These are phyloP conservation scores for Curvularia eragrostidis DNA, from an alignment of 2,329 filamentous ascomycete genomes.

Conservation along the genomic window DNA sequence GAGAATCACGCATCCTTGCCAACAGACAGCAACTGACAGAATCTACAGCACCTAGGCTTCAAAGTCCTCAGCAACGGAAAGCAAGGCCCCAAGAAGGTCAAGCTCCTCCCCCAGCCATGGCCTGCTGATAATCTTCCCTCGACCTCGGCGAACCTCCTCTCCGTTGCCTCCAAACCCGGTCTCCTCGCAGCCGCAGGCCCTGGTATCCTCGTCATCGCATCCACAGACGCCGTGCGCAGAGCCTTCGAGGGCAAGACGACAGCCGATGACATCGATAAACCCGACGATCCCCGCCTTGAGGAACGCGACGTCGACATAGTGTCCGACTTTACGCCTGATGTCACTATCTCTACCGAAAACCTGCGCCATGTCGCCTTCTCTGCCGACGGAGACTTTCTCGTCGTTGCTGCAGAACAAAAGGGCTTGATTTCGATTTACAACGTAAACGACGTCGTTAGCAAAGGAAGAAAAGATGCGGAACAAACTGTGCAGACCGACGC, in stretches of 20 bases:
- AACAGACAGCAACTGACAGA: slow-evolving; percentile 19
- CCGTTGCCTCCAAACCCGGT: slow-evolving; percentile 79
- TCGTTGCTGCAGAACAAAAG: slow-evolving; percentile 80
- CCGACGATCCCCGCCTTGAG: slow-evolving; percentile 14
- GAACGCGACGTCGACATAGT: slow-evolving; percentile 66
- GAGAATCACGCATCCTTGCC: neutral
- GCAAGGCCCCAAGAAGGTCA: slow-evolving; percentile 81
- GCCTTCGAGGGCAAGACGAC: slow-evolving; percentile 65
- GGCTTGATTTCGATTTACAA: slow-evolving; percentile 81
- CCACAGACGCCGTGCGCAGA: slow-evolving; percentile 77
- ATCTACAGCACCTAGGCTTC: slow-evolving; percentile 74
- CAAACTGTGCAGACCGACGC: slow-evolving; percentile 80
- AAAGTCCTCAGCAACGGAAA: slow-evolving; percentile 62
- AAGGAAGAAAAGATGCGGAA: slow-evolving; percentile 67
- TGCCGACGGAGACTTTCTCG: slow-evolving; percentile 82
- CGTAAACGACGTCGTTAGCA: slow-evolving; percentile 70
- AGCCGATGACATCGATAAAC: slow-evolving; percentile 13
- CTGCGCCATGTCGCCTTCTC: slow-evolving; percentile 91
- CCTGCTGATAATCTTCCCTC: slow-evolving; percentile 71
- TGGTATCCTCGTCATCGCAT: slow-evolving; percentile 76
- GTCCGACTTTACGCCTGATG: slow-evolving; percentile 74
- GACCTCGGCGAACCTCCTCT: slow-evolving; percentile 80
- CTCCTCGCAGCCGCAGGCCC: slow-evolving; percentile 88
- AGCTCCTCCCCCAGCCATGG: slow-evolving; percentile 80
- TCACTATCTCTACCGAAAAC: slow-evolving; percentile 74